Evolutionary conservation across 176 grass and related monocot species (phyloP), one percentile per base, ranked within the genome.

Genomic region (Tillandsia leiboldiana): DNA sequence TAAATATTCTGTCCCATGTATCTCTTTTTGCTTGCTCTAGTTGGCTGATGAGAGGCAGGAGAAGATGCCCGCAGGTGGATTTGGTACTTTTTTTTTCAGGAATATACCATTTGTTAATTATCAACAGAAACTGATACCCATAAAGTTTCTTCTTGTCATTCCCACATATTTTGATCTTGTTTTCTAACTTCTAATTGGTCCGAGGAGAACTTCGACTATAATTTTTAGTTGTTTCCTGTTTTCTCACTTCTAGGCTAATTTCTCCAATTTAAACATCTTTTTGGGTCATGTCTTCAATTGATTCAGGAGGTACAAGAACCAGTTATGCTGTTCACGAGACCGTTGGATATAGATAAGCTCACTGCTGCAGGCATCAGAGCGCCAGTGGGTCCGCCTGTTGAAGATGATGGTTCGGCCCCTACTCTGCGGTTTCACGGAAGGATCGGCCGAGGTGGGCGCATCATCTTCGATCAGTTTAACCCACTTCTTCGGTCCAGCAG

Each of bases 401-500:
- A 89, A 76, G 76, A 90, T 86, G 82, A 93, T 86, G 82, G 80
- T 63, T 61, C 56, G 10, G 77, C 68, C 11, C 50, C 82, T 0
- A 20, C 79, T 54, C 92, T 81, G 72, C 73, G 73, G 2, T 92
- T 85, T 68, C 84, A 74, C 61, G 84, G 87, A 72, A 86, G 94
- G 66, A 99, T 99, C 48, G 94, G 94, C 42, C 82, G 94, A 83
- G 94, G 94, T 2, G 94, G 94, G 15, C 89, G 94, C 56, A 86
- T 99, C 63, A 85, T 99, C 70, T 93, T 99, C 80, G 94, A 99
- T 75, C 84, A 90, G 53, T 90, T 79, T 70, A 87, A 93, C 52
- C 84, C 90, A 48, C 82, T 88, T 78, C 72, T 72, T 0, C 77
- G n/a, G 76, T 61, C 56, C 7, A 42, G 33, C 33, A 42, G 33